Evolutionary conservation across 345 rosid species (phyloP).

Genomic region (Angophora floribunda): DNA sequence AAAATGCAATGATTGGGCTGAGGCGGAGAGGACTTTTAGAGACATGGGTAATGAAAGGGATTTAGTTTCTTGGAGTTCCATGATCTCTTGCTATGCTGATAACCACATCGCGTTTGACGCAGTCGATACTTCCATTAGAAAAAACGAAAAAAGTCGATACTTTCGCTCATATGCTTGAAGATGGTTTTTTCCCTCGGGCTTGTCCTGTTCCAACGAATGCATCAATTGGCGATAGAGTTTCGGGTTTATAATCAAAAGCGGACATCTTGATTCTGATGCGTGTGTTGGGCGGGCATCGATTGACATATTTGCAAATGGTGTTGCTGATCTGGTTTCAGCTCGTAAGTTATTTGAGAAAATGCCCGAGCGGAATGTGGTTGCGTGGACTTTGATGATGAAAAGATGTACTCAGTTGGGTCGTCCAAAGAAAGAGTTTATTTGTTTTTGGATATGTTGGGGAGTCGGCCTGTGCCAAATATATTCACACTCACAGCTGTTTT

Average conservation of each 20-base stretch:
- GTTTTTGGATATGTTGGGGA: too few relatives aligned
- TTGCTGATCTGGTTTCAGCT: too few relatives aligned
- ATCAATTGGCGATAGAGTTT: slow-evolving; percentile 23
- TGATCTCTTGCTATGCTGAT: background rate
- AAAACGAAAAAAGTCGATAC: too few relatives aligned
- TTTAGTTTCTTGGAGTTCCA: background rate
- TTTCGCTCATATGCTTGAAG: background rate
- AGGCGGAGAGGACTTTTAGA: background rate
- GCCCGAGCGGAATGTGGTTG: too few relatives aligned
- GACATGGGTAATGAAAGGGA: background rate
- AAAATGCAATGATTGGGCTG: background rate
- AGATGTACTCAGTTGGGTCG: too few relatives aligned
- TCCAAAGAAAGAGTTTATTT: too few relatives aligned
- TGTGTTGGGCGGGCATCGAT: slow-evolving; percentile 70
- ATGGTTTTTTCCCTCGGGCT: slow-evolving; percentile 11
- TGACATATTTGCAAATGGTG: slow-evolving; percentile 40
- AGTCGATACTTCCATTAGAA: background rate
- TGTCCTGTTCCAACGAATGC: slow-evolving; percentile 31
- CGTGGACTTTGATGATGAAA: too few relatives aligned
- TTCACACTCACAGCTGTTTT: slow-evolving; percentile 48
- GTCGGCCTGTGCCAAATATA: slow-evolving; percentile 31
- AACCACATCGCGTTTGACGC: background rate
- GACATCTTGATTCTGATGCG: slow-evolving; percentile 23
- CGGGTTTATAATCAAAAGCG: slow-evolving; percentile 53
- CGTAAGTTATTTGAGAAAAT: too few relatives aligned